These are phyloP conservation scores for Erysimum pusillum DNA, from an alignment of 441 rosid genomes.

Conservation along the genomic window DNA sequence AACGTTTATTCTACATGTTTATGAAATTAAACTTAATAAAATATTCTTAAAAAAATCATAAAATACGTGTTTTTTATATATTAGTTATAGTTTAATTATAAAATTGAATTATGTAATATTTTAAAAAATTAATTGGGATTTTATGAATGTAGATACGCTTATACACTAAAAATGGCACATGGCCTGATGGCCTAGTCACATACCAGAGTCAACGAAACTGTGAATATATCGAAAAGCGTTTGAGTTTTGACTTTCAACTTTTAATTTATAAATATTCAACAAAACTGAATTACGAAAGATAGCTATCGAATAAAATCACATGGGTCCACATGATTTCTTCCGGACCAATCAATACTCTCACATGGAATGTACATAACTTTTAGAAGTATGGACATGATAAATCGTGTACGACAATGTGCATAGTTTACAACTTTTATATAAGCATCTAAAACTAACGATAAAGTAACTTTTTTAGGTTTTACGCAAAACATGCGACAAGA, in stretches of 20 bases:
- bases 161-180: slow-evolving; percentile 20
- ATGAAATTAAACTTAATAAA: not conserved
- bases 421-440: not conserved
- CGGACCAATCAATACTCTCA: slow-evolving; percentile 33
- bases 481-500: slow-evolving; percentile 44
- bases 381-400: slow-evolving; percentile 17
- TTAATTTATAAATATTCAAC: not conserved
- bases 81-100: too few relatives aligned
- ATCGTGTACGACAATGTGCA: slow-evolving; percentile 1
- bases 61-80: too few relatives aligned
- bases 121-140: too few relatives aligned
- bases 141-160: not conserved
- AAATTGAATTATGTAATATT: too few relatives aligned
- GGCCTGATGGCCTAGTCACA: slow-evolving; percentile 15
- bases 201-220: slow-evolving; percentile 17
- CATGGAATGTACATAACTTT: slow-evolving; percentile 32
- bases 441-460: not conserved
- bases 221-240: slow-evolving; percentile 11
- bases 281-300: slow-evolving; percentile 6
- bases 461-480: slow-evolving; percentile 49
- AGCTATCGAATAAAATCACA: slow-evolving; percentile 31
- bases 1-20: not conserved
- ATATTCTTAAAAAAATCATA: too few relatives aligned
- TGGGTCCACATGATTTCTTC: slow-evolving; percentile 43
- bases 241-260: slow-evolving; percentile 25